Percentiles rank a stretch among this genome's conserved stretches.
Conservation (phyloP, 305 asterid genomes). For the Rubia balearica region DNA sequence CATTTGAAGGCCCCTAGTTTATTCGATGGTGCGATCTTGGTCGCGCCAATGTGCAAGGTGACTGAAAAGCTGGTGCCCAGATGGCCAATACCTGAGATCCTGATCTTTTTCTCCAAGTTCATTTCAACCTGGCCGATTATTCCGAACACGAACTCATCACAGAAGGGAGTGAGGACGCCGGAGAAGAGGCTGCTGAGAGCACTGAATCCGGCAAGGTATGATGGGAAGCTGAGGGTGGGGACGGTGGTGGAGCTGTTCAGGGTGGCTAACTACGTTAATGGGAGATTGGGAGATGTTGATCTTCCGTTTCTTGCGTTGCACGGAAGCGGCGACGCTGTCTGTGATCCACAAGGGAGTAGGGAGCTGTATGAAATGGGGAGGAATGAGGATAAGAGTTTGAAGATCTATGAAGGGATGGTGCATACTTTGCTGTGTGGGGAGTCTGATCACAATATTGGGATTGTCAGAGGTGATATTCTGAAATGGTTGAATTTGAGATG, state of each 20-base stretch:
- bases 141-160: conserved; percentile 68
- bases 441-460: conserved; percentile 66
- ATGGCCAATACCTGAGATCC: too few relatives aligned
- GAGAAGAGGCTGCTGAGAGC: conserved; percentile 49
- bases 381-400: conserved; percentile 60
- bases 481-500: conserved; percentile 64
- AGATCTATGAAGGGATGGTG: conserved; percentile 85
- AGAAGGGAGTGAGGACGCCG: conserved; percentile 65
- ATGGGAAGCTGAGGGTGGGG: conserved; percentile 84
- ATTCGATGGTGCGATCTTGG: conserved; percentile 59
- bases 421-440: conserved; percentile 85
- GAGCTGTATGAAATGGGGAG: conserved; percentile 62
- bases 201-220: conserved; percentile 65
- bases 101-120: too few relatives aligned
- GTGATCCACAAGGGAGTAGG: conserved; percentile 74
- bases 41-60: conserved; percentile 84
- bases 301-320: conserved; percentile 64
- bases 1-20: conserved; percentile 35
- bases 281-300: conserved; percentile 50
- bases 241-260: conserved; percentile 66
- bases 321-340: conserved; percentile 76
- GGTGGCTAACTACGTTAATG: conserved; percentile 56
- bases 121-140: conserved; percentile 65
- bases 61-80: conserved; percentile 68
- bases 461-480: conserved; percentile 60